Evolutionary conservation across 495 filamentous ascomycete genomes (phyloP), one percentile per base, ranked within the genome.

Genomic region (Cercophora sp.): DNA sequence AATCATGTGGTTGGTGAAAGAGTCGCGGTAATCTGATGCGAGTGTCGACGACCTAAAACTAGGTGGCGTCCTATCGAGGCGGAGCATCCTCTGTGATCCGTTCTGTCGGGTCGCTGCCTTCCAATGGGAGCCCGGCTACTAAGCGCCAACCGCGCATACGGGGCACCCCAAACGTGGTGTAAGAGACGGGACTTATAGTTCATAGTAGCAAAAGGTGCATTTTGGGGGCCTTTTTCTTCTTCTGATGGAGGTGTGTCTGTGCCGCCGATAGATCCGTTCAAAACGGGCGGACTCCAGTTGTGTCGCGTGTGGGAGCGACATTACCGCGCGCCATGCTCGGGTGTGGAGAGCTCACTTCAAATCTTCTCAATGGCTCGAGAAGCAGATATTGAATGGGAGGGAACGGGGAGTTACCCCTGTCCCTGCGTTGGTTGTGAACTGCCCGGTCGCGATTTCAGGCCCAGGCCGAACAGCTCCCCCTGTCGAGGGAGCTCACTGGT

Each of bases 401-500:
- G n/a, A n/a, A n/a, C n/a, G n/a, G n/a, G n/a, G n/a, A n/a, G n/a
- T n/a, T n/a, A n/a, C n/a, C n/a, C n/a, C n/a, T n/a, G n/a, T n/a
- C n/a, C n/a, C n/a, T n/a, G n/a, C n/a, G n/a, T n/a, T n/a, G n/a
- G n/a, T n/a, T n/a, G n/a, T n/a, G 32, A 36, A 16, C 18, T 3
- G 32, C 9, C 32, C n/a, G n/a, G n/a, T n/a, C n/a, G n/a, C n/a
- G n/a, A n/a, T n/a, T n/a, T n/a, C n/a, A n/a, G n/a, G n/a, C n/a
- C n/a, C n/a, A n/a, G n/a, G n/a, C 69, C 70, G 1, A 70, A 71
- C 42, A 53, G 67, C 5, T 60, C 59, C 20, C 60, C n/a, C n/a
- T n/a, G n/a, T n/a, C n/a, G n/a, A n/a, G n/a, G n/a, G n/a, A n/a
- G n/a, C n/a, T n/a, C n/a, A n/a, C n/a, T n/a, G n/a, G n/a, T n/a